Evolutionary conservation across 1,284 basidiomycete genomes (phyloP).

Genomic region (Leucoagaricus sp.): DNA sequence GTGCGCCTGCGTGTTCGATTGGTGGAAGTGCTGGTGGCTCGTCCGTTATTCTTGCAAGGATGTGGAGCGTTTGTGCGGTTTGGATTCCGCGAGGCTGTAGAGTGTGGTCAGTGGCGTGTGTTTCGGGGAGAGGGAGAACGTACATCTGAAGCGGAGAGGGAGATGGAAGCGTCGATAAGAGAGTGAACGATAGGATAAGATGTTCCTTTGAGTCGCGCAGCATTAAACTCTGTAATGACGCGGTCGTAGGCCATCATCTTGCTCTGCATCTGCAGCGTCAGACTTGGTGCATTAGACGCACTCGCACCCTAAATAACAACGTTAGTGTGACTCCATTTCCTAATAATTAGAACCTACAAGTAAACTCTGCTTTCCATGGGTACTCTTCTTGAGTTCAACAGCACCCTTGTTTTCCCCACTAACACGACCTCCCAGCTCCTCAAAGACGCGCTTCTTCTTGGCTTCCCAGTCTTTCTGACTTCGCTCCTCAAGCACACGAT

Average conservation of each 20-base stretch:
- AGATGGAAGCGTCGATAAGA: slow-evolving; percentile 63
- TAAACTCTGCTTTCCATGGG: slow-evolving; percentile 55
- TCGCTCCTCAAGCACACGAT: slow-evolving; percentile 75
- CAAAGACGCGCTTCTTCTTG: slow-evolving; percentile 87
- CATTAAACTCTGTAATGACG: slow-evolving; percentile 74
- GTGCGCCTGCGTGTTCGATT: slow-evolving; percentile 73
- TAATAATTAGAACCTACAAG: slow-evolving; percentile 42
- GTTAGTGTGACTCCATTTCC: not conserved
- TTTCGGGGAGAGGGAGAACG: slow-evolving; percentile 23
- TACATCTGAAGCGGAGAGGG: slow-evolving; percentile 55
- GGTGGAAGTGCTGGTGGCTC: slow-evolving; percentile 72
- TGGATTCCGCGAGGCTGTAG: slow-evolving; percentile 51
- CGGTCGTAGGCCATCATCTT: slow-evolving; percentile 96
- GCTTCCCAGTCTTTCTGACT: slow-evolving; percentile 86
- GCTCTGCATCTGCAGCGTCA: slow-evolving; percentile 80
- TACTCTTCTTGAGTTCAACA: slow-evolving; percentile 61
- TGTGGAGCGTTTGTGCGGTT: slow-evolving; percentile 69
- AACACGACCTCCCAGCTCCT: slow-evolving; percentile 79
- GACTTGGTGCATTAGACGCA: slow-evolving; percentile 44
- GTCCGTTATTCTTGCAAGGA: slow-evolving; percentile 69
- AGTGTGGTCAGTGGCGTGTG: not conserved
- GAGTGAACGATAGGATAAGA: slow-evolving; percentile 77
- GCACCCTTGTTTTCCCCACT: slow-evolving; percentile 50
- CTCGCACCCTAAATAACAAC: slow-evolving; percentile 39
- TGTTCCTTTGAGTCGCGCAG: slow-evolving; percentile 67